Conservation (phyloP, 805 yeast species). For the Pichia membranifaciens region DNA sequence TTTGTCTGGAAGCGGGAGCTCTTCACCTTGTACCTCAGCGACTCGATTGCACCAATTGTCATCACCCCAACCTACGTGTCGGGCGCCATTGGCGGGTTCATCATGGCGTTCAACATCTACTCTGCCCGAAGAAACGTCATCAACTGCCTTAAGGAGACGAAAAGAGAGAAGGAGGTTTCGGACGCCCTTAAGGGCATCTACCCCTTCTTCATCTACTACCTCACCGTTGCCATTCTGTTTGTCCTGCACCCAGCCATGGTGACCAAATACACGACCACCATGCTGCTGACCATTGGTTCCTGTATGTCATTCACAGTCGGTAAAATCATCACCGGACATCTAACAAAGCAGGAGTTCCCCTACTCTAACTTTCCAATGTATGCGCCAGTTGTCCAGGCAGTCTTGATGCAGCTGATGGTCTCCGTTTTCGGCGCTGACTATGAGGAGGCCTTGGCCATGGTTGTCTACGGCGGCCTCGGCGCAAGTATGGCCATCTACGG, state of each 20-base stretch:
- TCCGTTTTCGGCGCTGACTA: constrained; percentile 34
- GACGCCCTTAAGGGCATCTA: constrained; percentile 30
- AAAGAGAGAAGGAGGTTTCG: constrained; percentile 33
- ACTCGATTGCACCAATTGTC: background rate
- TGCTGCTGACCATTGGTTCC: constrained; percentile 64
- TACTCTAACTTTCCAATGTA: constrained; percentile 61
- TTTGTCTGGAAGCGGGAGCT: constrained; percentile 47
- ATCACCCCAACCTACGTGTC: constrained; percentile 37
- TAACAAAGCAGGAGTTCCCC: constrained; percentile 78
- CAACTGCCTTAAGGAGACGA: constrained; percentile 35
- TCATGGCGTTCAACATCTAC: constrained; percentile 56
- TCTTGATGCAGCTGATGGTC: constrained; percentile 32
- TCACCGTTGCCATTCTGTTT: constrained; percentile 41
- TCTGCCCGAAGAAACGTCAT: constrained; percentile 62
- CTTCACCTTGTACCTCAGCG: constrained; percentile 32
- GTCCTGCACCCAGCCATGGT: constrained; percentile 49
- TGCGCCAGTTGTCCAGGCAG: constrained; percentile 51
- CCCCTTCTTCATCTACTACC: constrained; percentile 61
- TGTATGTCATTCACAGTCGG: constrained; percentile 86
- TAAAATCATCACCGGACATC: constrained; percentile 79
- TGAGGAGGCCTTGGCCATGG: constrained; percentile 39
- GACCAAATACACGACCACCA: constrained; percentile 42
- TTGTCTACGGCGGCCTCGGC: constrained; percentile 64
- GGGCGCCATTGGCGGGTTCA: constrained; percentile 46
- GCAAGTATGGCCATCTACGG: constrained; percentile 62